These are phyloP conservation scores for Camellia granthamiana DNA, from an alignment of 148 eudicot species.

Conservation along the genomic window DNA sequence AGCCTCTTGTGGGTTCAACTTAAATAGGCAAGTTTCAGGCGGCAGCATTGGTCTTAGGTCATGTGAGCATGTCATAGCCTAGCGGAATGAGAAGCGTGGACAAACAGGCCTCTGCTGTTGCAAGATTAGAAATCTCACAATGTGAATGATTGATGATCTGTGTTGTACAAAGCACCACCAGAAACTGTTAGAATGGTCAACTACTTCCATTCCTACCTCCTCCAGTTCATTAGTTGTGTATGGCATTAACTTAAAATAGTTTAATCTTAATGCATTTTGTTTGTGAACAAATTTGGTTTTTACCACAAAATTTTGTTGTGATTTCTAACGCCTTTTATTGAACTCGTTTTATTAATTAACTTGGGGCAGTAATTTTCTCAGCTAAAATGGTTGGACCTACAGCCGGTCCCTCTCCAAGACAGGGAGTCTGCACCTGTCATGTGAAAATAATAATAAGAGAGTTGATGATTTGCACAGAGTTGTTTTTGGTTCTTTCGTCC, in stretches of 20 bases:
- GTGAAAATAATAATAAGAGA: too few relatives aligned
- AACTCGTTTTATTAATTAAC: too few relatives aligned
- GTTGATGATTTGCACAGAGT: too few relatives aligned
- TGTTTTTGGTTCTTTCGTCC: too few relatives aligned
- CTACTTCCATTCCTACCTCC: not conserved
- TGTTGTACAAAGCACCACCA: not conserved
- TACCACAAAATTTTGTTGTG: too few relatives aligned
- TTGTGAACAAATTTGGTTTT: not conserved
- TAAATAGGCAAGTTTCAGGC: not conserved
- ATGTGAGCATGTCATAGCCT: not conserved
- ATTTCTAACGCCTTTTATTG: too few relatives aligned
- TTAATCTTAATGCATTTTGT: not conserved
- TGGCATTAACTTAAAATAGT: not conserved
- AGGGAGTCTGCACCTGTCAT: not conserved
- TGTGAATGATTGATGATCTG: not conserved
- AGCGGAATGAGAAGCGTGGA: not conserved
- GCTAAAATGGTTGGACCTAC: not conserved
- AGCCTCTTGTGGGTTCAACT: not conserved
- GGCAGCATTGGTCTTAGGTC: not conserved
- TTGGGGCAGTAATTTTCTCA: not conserved
- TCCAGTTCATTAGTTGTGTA: not conserved
- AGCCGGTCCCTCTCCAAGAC: too few relatives aligned
- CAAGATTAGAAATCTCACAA: not conserved
- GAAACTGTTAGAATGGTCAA: not conserved
- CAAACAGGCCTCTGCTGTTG: not conserved